phyloP scores from a whole-genome alignment of 305 asterid species.

The Plantago lanceolata region DNA sequence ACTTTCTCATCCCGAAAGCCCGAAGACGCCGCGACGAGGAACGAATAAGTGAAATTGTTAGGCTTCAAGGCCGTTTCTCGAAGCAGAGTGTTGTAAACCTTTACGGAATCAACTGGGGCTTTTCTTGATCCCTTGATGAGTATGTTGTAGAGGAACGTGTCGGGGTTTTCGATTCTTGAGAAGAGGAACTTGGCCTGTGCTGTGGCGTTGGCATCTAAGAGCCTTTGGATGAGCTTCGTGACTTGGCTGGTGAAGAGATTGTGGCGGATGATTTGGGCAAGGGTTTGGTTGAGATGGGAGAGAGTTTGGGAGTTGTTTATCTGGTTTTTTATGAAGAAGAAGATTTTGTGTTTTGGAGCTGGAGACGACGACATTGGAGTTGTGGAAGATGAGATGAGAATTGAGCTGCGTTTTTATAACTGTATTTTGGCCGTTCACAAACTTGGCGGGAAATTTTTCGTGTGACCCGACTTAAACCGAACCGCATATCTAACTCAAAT shows the following conservation, averaged over 20 bases:
- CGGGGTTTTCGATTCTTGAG: conserved; percentile 39
- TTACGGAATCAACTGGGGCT: conserved; percentile 44
- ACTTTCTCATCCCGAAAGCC: conserved; percentile 31
- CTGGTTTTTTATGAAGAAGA: conserved; percentile 31
- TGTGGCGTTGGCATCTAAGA: conserved; percentile 46
- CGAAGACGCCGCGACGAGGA: conserved; percentile 47
- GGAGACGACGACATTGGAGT: conserved; percentile 19
- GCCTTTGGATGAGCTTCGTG: conserved; percentile 62
- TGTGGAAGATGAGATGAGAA: neutral
- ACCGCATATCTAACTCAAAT: no score
- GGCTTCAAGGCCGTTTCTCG: conserved; percentile 38
- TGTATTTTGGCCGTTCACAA: neutral
- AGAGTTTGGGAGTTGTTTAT: conserved; percentile 40
- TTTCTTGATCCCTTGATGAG: conserved; percentile 55
- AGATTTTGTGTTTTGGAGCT: conserved; percentile 40
- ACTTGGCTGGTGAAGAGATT: conserved; percentile 36
- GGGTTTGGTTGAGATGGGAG: conserved; percentile 55
- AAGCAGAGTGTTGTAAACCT: conserved; percentile 40
- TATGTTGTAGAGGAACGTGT: conserved; percentile 70
- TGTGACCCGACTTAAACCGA: no score
- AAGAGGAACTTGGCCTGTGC: conserved; percentile 56
- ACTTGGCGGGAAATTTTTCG: neutral
- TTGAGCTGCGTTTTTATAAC: neutral
- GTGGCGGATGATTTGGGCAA: conserved; percentile 53
- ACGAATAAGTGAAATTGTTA: conserved; percentile 61